Conservation (phyloP, 140 eudicot species). For the Cichorium intybus region DNA sequence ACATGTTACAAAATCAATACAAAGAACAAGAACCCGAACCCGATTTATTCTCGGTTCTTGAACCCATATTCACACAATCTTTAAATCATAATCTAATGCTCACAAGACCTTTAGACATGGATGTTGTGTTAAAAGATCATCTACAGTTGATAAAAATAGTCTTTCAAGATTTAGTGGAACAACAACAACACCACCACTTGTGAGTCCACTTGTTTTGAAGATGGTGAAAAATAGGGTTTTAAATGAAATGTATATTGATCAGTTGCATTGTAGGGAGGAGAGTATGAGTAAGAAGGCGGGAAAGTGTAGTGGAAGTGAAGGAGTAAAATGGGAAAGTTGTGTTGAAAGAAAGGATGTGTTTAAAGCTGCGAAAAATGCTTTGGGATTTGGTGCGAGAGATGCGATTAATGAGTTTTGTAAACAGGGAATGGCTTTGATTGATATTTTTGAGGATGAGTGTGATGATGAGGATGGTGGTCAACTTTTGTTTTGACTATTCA, state of each 20-base stretch:
- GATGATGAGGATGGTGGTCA: constrained; percentile 41
- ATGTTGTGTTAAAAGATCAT: constrained; percentile 36
- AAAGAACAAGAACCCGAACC: constrained; percentile 43
- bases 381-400: constrained; percentile 65
- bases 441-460: constrained; percentile 37
- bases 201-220: constrained; percentile 85
- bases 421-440: constrained; percentile 31
- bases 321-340: constrained; percentile 22
- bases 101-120: constrained; percentile 47
- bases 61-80: constrained; percentile 35
- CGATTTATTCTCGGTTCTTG: constrained; percentile 69
- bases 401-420: constrained; percentile 52
- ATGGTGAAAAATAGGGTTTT: constrained; percentile 72
- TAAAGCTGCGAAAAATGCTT: constrained; percentile 69
- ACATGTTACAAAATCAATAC: constrained; percentile 56
- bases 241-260: constrained; percentile 85
- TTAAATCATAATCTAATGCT: constrained; percentile 17
- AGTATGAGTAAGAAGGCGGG: constrained; percentile 44
- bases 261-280: constrained; percentile 66
- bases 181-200: too few species aligned
- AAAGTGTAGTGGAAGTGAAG: constrained; percentile 33
- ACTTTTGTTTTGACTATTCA: constrained; percentile 1
- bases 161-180: constrained; percentile 46
- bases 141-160: constrained; percentile 49
- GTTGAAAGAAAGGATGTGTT: constrained; percentile 37